Evolutionary conservation across 2,329 filamentous ascomycete species (phyloP), one percentile per base, ranked within the genome.

Genomic region (Diaporthe ilicicola): DNA sequence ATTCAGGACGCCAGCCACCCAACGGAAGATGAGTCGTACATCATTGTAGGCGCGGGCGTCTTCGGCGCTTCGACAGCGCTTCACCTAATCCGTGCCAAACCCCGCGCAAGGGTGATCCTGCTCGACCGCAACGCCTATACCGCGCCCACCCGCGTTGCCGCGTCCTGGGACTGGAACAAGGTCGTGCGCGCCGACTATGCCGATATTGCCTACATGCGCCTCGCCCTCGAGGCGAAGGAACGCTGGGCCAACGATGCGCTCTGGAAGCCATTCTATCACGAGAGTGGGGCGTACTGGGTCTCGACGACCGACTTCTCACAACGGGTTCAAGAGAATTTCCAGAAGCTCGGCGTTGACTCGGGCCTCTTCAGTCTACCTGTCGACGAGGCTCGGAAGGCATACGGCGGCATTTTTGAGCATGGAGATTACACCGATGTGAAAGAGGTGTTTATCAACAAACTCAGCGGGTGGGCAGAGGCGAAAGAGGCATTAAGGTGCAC

Each of bases 181-280:
- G 79, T 82, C 39, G 76, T 82, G 19, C 77, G 81, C 19, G 76
- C 80, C 46, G 80, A 81, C n/a, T 83, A 82, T 69, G 76, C 76
- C 17, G 75, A 78, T 32, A 73, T 54, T 1, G 51, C 32, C 19
- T 54, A 54, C 17, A 54, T 54, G 51, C 27, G 29, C n/a, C 51
- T 54, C n/a, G 51, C 8, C 5, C 51, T 54, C 51, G 51, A 54
- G 29, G 51, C 51, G 29, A 54, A 54, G 34, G 51, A 54, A 27
- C 51, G 29, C 51, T 54, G 51, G 51, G 51, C 29, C 17, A 54
- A 34, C 29, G 51, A 54, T n/a, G 8, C 29, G 13, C 51, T 54
- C 29, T 54, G 51, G 51, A 34, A 54, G 32, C 51, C 51, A 22
- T 54, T 54, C 51, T 54, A 54, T 54, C 51, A 54, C 51, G 29